These are phyloP conservation scores for Isatis tinctoria DNA, from an alignment of 345 rosid genomes.

Conservation along the genomic window DNA sequence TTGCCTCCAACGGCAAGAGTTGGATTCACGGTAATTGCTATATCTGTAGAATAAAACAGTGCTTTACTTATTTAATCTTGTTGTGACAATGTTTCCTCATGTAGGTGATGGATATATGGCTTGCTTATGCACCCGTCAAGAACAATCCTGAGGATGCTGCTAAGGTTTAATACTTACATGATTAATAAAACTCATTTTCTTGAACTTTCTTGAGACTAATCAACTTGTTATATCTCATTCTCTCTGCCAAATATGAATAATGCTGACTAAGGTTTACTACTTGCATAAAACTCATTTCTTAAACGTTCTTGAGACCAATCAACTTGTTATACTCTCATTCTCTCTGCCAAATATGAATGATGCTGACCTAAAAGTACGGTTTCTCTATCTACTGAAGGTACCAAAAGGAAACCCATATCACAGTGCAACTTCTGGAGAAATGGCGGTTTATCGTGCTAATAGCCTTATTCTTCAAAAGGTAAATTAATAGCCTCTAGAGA, in stretches of 20 bases:
- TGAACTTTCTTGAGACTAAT: constrained; percentile 11
- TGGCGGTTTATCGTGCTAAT: constrained; percentile 77
- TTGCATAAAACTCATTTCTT: neutral
- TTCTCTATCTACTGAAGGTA: constrained; percentile 41
- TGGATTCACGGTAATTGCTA: constrained; percentile 77
- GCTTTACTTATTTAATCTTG: neutral
- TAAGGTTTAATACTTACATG: constrained; percentile 44
- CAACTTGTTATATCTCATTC: neutral
- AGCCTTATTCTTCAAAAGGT: constrained; percentile 72
- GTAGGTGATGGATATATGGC: constrained; percentile 84
- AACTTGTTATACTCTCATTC: neutral
- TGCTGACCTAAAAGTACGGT: too few species aligned
- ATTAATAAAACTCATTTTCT: neutral
- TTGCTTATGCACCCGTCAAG: constrained; percentile 94
- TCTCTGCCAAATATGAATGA: too few species aligned
- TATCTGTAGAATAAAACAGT: neutral
- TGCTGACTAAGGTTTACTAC: constrained; percentile 57
- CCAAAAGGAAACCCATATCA: constrained; percentile 94
- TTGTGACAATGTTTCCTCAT: constrained; percentile 11
- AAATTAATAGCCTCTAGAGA: neutral
- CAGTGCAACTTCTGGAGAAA: constrained; percentile 96
- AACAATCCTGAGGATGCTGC: constrained; percentile 95
- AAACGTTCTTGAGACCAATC: constrained; percentile 10
- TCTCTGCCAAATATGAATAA: neutral
- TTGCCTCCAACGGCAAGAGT: constrained; percentile 79